A percentile compares a stretch with the other conserved stretches of the same genome.
Evolutionary conservation across 345 rosid species (phyloP).

Genomic region (Mercurialis annua): DNA sequence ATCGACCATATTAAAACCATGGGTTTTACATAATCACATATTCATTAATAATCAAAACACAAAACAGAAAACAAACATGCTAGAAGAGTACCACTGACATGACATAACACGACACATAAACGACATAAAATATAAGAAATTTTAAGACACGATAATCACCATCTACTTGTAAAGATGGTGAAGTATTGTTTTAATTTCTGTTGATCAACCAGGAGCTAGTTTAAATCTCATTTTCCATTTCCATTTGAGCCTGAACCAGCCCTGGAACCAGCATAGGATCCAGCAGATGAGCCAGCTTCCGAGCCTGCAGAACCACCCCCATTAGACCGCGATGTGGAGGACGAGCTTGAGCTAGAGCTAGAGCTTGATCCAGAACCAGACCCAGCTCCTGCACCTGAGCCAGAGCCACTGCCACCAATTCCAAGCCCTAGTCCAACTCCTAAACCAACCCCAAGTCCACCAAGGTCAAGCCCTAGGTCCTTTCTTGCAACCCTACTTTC

Average conservation of each 20-base stretch:
- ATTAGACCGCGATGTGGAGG: slow-evolving; percentile 41
- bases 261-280: slow-evolving; percentile 70
- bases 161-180: not conserved
- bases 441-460: slow-evolving; percentile 65
- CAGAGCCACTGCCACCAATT: slow-evolving; percentile 44
- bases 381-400: slow-evolving; percentile 63
- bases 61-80: not conserved
- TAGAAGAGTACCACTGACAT: too few relatives aligned
- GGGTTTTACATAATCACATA: too few relatives aligned
- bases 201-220: not conserved
- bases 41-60: too few relatives aligned
- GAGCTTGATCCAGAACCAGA: slow-evolving; percentile 54
- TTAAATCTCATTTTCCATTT: slow-evolving; percentile 13
- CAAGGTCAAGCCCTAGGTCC: slow-evolving; percentile 73
- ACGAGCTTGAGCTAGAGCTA: slow-evolving; percentile 47
- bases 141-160: not conserved
- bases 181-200: not conserved
- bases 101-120: not conserved
- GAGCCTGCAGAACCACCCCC: slow-evolving; percentile 55
- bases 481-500: slow-evolving; percentile 66
- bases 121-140: not conserved
- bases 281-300: slow-evolving; percentile 65
- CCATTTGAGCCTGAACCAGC: slow-evolving; percentile 54
- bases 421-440: slow-evolving; percentile 71
- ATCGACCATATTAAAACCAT: too few relatives aligned